These are phyloP conservation scores for Mycena belliarum DNA, from an alignment of 768 basidiomycete genomes.

Conservation along the genomic window DNA sequence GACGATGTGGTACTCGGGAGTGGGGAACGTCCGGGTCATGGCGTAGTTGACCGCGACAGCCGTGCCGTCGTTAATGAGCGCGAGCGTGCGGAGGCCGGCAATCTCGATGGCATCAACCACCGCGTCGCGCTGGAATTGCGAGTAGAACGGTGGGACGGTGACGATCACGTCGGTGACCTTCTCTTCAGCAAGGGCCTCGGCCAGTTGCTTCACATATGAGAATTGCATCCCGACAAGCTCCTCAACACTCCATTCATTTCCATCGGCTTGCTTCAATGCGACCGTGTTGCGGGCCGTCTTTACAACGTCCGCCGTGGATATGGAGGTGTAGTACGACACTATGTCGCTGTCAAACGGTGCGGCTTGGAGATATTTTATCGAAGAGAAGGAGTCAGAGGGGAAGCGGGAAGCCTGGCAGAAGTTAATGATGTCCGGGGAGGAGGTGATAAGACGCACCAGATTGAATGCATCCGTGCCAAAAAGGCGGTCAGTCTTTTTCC, in stretches of 20 bases:
- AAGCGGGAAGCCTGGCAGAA: slow-evolving; percentile 80
- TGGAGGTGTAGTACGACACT: slow-evolving; percentile 57
- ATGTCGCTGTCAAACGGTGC: slow-evolving; percentile 60
- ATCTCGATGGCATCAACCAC: slow-evolving; percentile 91
- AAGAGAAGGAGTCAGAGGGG: slow-evolving; percentile 84
- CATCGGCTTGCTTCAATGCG: slow-evolving; percentile 59
- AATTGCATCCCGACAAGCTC: slow-evolving; percentile 95
- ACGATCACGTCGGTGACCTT: slow-evolving; percentile 82
- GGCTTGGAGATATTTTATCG: slow-evolving; percentile 82
- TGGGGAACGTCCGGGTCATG: slow-evolving; percentile 88
- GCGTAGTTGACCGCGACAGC: slow-evolving; percentile 98
- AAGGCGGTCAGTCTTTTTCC: slow-evolving; percentile 87
- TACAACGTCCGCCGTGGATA: slow-evolving; percentile 53
- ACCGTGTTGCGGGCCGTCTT: slow-evolving; percentile 63
- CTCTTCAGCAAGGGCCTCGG: slow-evolving; percentile 75
- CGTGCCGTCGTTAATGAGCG: slow-evolving; percentile 89
- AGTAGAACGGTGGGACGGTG: slow-evolving; percentile 88
- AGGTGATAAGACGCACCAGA: slow-evolving; percentile 56
- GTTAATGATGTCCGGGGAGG: slow-evolving; percentile 2
- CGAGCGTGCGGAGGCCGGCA: slow-evolving; percentile 79
- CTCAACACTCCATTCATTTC: slow-evolving; percentile 77
- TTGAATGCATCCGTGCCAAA: slow-evolving; percentile 90
- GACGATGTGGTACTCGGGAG: slow-evolving; percentile 83
- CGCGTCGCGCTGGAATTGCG: slow-evolving; percentile 89
- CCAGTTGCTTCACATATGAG: slow-evolving; percentile 85